These are phyloP conservation scores for Aspergillus sparsus DNA, from an alignment of 495 filamentous ascomycete genomes.

Conservation along the genomic window DNA sequence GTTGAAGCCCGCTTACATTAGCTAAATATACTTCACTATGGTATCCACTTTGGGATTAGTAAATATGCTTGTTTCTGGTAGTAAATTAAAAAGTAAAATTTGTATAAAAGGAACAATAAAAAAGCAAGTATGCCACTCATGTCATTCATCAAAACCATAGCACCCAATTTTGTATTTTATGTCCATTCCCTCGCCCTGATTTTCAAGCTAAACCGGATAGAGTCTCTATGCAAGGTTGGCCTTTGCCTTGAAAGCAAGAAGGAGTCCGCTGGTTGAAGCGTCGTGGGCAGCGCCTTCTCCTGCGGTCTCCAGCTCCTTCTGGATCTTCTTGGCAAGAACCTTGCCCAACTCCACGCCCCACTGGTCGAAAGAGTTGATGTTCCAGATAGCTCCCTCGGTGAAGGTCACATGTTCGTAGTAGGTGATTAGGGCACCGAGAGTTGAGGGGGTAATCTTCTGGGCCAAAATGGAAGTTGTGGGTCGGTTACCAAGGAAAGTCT, in stretches of 20 bases:
- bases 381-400: conserved; percentile 96
- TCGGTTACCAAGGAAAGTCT: conserved; percentile 97
- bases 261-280: conserved; percentile 80
- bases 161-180: conserved; percentile 26
- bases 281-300: conserved; percentile 76
- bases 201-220: conserved; percentile 8
- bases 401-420: conserved; percentile 99
- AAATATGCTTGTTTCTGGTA: conserved; percentile 11
- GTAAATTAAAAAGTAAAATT: conserved; percentile 7
- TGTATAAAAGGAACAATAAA: neutral
- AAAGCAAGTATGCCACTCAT: conserved; percentile 22
- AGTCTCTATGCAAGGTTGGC: conserved; percentile 46
- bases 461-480: conserved; percentile 94
- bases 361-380: conserved; percentile 99
- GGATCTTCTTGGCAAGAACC: conserved; percentile 88
- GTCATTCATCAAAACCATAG: conserved; percentile 27
- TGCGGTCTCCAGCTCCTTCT: conserved; percentile 71
- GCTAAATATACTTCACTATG: neutral
- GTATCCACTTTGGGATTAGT: neutral
- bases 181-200: conserved; percentile 22
- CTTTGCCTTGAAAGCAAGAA: conserved; percentile 82
- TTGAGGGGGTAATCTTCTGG: conserved; percentile 89
- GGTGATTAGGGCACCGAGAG: conserved; percentile 91
- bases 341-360: conserved; percentile 99
- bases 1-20: too few relatives aligned